Evolutionary conservation across 352 stramenopile genomes (phyloP).

Genomic region (Phytophthora idaei): DNA sequence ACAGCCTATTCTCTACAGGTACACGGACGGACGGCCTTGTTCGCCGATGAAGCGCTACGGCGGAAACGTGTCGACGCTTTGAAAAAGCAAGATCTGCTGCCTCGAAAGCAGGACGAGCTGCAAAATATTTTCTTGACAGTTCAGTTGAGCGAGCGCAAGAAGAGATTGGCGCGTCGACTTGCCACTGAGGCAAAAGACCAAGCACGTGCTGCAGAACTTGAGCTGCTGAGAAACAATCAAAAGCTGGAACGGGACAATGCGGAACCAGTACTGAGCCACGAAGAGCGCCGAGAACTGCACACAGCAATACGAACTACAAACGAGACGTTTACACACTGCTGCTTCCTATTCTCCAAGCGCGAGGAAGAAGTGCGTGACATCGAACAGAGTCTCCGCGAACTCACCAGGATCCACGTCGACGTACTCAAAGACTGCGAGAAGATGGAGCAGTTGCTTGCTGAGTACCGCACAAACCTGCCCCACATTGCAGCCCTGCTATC

Average conservation of each 20-base stretch:
- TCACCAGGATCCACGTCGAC: constrained; percentile 70
- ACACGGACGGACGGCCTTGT: constrained; percentile 46
- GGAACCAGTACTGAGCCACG: constrained; percentile 35
- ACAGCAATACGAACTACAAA: constrained; percentile 35
- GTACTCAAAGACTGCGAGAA: constrained; percentile 61
- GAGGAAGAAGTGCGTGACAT: constrained; percentile 78
- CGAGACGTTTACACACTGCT: constrained; percentile 62
- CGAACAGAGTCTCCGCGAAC: constrained; percentile 61
- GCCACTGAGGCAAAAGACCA: constrained; percentile 55
- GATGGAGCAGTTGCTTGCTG: constrained; percentile 62
- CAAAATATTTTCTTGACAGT: constrained; percentile 75
- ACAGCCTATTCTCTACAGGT: constrained; percentile 77
- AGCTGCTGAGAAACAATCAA: constrained; percentile 52
- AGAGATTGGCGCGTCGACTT: constrained; percentile 54
- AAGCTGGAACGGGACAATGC: constrained; percentile 59
- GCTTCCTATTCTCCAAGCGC: constrained; percentile 73
- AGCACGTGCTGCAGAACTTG: constrained; percentile 50
- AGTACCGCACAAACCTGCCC: constrained; percentile 60
- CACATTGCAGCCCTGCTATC: constrained; percentile 54
- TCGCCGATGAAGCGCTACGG: constrained; percentile 53
- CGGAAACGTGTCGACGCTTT: constrained; percentile 58
- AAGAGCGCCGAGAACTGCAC: constrained; percentile 53
- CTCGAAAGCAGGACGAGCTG: constrained; percentile 60
- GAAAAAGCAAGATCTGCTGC: constrained; percentile 72
- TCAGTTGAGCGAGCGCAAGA: constrained; percentile 72